Base-by-base conservation (phyloP, 257 asterid species). In the Capsicum baccatum region DNA sequence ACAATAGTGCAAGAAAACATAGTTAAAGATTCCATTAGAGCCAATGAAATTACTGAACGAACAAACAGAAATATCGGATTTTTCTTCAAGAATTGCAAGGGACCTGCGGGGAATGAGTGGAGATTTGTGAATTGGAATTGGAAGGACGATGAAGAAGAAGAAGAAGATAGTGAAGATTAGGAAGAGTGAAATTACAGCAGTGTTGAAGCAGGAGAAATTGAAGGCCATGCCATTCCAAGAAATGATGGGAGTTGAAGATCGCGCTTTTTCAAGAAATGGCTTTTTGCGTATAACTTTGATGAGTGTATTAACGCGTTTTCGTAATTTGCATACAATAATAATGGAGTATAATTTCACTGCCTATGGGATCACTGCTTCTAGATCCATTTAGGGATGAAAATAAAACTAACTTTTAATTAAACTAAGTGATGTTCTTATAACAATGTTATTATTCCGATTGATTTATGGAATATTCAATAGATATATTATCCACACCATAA, bases 181-280 rank as follows among this genome's bases (percentile, higher is more conserved):
- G 81, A 85, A 15, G 64, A 92, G 83, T 6, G 89, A 81, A 87
- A 90, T 91, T 37, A 87, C 85, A 62, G 91, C 84, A 88, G 74
- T 57, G 60, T 58, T 83, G 87, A 86, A 83, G 64, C 83, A 86
- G 90, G 82, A 52, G 85, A 80, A 85, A 90, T 83, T 80, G 91
- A 89, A 85, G 89, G 95, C 98, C 99, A 95, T 95, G 94, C 97
- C 98, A 92, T 93, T 86, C 81, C 82, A 78, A 39, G 44, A 63
- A 78, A 26, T 78, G 26, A 26, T 78, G 64, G 64, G 8, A 78
- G 64, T 54, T 54, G 63, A 76, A 76, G 82, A 78, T 78, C 58
- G 11, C 37, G 37, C 80, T 71, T 71, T 59, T 59, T 59, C n/a
- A 66, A 33, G 47, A 66, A 66, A 17, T 33, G 10, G 9, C n/a